Base-by-base conservation (phyloP, 2,329 filamentous ascomycete genomes). In the Neofusicoccum sp. region DNA sequence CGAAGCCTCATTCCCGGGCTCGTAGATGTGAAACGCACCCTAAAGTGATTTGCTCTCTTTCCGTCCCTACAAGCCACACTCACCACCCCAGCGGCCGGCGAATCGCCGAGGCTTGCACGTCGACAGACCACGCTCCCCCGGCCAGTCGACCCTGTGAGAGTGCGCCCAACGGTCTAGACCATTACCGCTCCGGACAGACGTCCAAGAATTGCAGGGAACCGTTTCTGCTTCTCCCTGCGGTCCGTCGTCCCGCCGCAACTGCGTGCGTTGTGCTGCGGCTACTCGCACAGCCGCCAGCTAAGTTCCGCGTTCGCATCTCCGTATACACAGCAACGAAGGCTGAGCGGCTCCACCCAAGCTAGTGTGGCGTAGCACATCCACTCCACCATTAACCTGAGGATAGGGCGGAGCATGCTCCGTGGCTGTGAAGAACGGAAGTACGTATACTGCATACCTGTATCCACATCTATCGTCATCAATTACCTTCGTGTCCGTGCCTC, bases 21-120 rank as follows among this genome's bases (percentile, higher is more conserved):
- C 11, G 39, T 58, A 45, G 29, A 58, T n/a, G 7, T 58, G 54
- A 58, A 58, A 58, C 54, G 37, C 49, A 12, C 12, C 12, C 29
- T 28, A 54, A 4, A 14, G 16, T 33, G 33, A 9, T 22, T 39
- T 14, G n/a, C 12, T 9, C 28, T 45, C 29, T 36, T 11, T 45
- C 29, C 22, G 22, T 22, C 22, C 39, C 41, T 44, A 44, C 39
- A 45, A 58, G 39, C 39, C 54, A 22, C 39, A 50, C n/a, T 45
- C 29, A 36, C 52, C 49, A 41, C 12, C 4, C 7, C 33, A 16
- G 3, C 48, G 9, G 14, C 34, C 49, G 49, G 36, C 37, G 16
- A 54, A 54, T 36, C 8, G 39, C 49, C 49, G 49, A 54, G 12
- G 8, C 16, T 5, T 29, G 8, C 12, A n/a, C 39, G 11, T 43